Percentiles rank a stretch among this genome's conserved stretches.
Evolutionary conservation across 352 stramenopile genomes (phyloP).

Genomic region (Globisporangium ultimum): DNA sequence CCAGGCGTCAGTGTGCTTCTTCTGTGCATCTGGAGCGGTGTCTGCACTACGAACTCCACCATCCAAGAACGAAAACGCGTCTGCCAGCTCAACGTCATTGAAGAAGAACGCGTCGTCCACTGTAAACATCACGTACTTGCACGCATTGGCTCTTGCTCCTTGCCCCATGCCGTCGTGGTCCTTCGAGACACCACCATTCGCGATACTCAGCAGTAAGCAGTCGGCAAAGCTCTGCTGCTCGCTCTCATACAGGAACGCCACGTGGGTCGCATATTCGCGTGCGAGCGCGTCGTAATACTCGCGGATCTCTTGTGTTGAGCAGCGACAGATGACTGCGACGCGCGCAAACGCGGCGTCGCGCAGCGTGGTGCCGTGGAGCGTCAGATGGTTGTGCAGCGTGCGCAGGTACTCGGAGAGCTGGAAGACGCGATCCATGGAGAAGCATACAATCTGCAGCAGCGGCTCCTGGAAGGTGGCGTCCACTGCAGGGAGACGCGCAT

Average conservation of each 20-base stretch:
- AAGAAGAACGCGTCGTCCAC: conserved; percentile 68
- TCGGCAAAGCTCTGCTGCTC: conserved; percentile 24
- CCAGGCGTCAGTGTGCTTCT: conserved; percentile 7
- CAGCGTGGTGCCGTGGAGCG: conserved; percentile 20
- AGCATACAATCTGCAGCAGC: conserved; percentile 49
- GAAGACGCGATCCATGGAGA: conserved; percentile 66
- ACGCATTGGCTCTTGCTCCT: not conserved
- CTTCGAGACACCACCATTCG: conserved; percentile 10
- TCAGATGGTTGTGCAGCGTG: conserved; percentile 32
- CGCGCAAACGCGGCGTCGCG: conserved; percentile 20
- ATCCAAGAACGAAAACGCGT: conserved; percentile 20
- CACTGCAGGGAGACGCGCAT: no score
- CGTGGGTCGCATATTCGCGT: conserved; percentile 17
- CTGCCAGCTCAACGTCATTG: conserved; percentile 37
- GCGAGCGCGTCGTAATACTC: conserved; percentile 31
- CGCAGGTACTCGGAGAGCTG: conserved; percentile 57
- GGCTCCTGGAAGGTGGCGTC: not conserved
- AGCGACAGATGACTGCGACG: conserved; percentile 33
- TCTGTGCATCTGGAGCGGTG: no score
- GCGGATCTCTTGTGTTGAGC: conserved; percentile 27
- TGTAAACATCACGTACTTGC: conserved; percentile 39
- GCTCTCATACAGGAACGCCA: conserved; percentile 36
- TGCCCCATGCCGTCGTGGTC: not conserved
- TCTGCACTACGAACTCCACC: not conserved
- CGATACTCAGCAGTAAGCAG: conserved; percentile 23